Evolutionary conservation across 176 grass and related monocot genomes (phyloP), one percentile per base, ranked within the genome.

Genomic region (Oryza meyeriana): DNA sequence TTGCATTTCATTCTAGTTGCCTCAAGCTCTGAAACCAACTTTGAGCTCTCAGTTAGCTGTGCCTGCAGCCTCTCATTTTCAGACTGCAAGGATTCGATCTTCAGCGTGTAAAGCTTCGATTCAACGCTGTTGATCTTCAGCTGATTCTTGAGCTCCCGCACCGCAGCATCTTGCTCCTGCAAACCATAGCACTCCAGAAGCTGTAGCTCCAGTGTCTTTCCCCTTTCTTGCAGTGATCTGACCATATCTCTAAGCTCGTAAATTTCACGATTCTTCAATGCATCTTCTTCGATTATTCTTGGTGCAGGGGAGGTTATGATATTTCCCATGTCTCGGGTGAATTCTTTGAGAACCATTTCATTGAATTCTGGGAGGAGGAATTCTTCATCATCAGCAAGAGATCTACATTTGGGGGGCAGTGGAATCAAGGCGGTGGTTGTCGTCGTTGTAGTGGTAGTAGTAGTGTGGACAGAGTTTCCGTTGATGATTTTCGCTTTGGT

Each of bases 111-210:
- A n/a, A 95, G 65, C 85, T 99, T 90, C 22, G 89, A 84, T 81
- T 99, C 91, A 0, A 92, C 89, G 52, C 61, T 91, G 73, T 83
- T 93, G 77, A 99, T 88, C 87, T 92, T 94, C 27, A 94, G 52
- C 61, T 95, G 93, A 81, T 86, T 99, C 89, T 94, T 83, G 75
- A 99, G 93, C 87, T 95, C 88, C 72, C 78, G 90, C 79, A 95
- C 71, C 4, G 87, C 75, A 68, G 75, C 79, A 66, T 91, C 87
- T 77, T 90, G 93, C 72, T 95, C 96, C 85, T 93, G 85, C 77
- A 95, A 87, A 77, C 87, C 89, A 8, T 79, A 88, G 32, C 76
- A 90, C 50, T 95, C 80, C 55, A 87, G 38, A 63, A 94, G 74
- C 76, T 99, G 91, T 44, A 88, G 79, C 82, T 94, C 93, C 10